Evolutionary conservation across 106 monocot species (phyloP).

Genomic region (Dactylorhiza incarnata): DNA sequence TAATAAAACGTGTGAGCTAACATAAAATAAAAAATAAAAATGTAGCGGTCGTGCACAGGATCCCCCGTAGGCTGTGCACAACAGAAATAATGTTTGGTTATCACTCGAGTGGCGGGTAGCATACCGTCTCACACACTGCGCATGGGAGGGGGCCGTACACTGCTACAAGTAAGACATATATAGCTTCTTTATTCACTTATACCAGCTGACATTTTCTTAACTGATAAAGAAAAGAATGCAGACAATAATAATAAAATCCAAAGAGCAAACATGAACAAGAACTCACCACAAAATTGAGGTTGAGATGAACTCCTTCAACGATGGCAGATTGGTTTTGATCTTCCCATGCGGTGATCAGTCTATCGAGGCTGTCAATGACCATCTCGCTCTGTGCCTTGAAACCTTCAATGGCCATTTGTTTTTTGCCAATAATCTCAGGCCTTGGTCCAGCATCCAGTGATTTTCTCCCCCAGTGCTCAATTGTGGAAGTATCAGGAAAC

Average conservation of each 20-base stretch:
- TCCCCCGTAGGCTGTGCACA: too few relatives aligned
- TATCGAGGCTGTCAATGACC: constrained; percentile 56
- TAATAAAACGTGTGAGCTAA: too few relatives aligned
- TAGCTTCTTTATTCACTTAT: not conserved
- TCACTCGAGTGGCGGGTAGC: too few relatives aligned
- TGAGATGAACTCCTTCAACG: constrained; percentile 54
- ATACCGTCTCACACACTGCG: too few relatives aligned
- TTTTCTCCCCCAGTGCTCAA: constrained; percentile 10
- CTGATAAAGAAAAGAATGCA: not conserved
- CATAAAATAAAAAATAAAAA: too few relatives aligned
- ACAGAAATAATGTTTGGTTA: too few relatives aligned
- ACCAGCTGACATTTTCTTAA: not conserved
- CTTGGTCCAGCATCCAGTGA: constrained; percentile 1
- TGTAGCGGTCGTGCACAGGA: too few relatives aligned
- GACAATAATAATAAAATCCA: not conserved
- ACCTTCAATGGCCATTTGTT: constrained; percentile 33
- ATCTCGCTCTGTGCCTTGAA: constrained; percentile 29
- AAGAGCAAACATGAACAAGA: not conserved
- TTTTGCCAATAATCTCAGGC: constrained; percentile 27
- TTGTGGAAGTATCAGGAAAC: constrained; percentile 2
- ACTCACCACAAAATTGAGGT: constrained; percentile 63
- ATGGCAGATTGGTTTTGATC: constrained; percentile 46
- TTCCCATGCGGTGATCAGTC: constrained; percentile 58
- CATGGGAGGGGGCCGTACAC: too few relatives aligned
- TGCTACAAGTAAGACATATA: not conserved